phyloP scores from a whole-genome alignment of 441 rosid species.

The Gossypium trilobum region DNA sequence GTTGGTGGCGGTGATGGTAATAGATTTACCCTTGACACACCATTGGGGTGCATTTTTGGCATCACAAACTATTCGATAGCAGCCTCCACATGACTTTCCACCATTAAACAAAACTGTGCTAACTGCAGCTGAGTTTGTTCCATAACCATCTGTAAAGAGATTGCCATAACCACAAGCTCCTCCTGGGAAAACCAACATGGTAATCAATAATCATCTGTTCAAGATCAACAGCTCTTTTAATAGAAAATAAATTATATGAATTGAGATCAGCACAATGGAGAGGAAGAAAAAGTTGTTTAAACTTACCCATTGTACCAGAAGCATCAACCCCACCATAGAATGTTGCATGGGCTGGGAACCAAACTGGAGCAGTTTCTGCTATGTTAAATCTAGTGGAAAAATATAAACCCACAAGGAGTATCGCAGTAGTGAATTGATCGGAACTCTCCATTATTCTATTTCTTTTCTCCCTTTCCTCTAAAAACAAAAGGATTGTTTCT shows the following conservation, averaged over 20 bases:
- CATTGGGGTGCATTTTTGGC: slow-evolving; percentile 44
- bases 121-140: slow-evolving; percentile 47
- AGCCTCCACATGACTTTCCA: slow-evolving; percentile 57
- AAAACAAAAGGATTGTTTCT: background rate
- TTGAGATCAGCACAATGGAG: background rate
- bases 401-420: slow-evolving; percentile 19
- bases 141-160: slow-evolving; percentile 50
- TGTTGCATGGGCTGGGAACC: slow-evolving; percentile 65
- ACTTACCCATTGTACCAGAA: slow-evolving; percentile 64
- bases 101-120: slow-evolving; percentile 59
- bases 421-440: slow-evolving; percentile 8
- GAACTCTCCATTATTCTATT: slow-evolving; percentile 24
- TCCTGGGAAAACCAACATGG: slow-evolving; percentile 25
- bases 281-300: background rate
- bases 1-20: slow-evolving; percentile 66
- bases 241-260: background rate
- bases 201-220: background rate
- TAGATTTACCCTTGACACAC: slow-evolving; percentile 46
- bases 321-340: slow-evolving; percentile 69
- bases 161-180: slow-evolving; percentile 86
- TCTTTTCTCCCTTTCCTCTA: background rate
- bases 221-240: background rate
- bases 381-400: slow-evolving; percentile 9
- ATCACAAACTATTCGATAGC: slow-evolving; percentile 56
- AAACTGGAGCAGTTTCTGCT: slow-evolving; percentile 31